Percentiles rank a stretch among this genome's conserved stretches.
Conservation (phyloP, 495 filamentous ascomycete genomes). For the Pyrenula aspistea region DNA sequence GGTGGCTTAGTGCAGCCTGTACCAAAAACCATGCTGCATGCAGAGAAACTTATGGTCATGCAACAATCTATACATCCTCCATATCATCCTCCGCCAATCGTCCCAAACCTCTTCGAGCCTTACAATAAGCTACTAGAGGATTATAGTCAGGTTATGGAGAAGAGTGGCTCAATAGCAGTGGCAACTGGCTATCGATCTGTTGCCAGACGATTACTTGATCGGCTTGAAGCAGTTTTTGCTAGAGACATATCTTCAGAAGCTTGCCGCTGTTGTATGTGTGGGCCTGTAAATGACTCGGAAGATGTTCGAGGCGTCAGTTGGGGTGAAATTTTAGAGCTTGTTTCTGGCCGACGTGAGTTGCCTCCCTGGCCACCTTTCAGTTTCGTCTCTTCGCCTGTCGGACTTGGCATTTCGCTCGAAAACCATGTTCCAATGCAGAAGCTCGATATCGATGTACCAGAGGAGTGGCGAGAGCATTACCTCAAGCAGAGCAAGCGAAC, state of each 20-base stretch:
- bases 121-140: constrained; percentile 73
- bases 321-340: constrained; percentile 90
- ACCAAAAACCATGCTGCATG: constrained; percentile 51
- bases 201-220: constrained; percentile 83
- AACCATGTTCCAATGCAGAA: constrained; percentile 60
- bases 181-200: constrained; percentile 92
- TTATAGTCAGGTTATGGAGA: constrained; percentile 66
- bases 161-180: constrained; percentile 83
- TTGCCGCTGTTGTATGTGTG: constrained; percentile 72
- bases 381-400: constrained; percentile 37
- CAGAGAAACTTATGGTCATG: constrained; percentile 6
- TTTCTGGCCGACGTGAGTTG: constrained; percentile 74
- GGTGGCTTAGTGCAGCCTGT: constrained; percentile 61
- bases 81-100: constrained; percentile 24
- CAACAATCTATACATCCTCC: constrained; percentile 28
- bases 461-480: constrained; percentile 82
- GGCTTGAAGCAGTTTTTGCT: constrained; percentile 85
- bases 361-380: constrained; percentile 82
- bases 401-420: constrained; percentile 40
- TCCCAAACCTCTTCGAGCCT: constrained; percentile 62
- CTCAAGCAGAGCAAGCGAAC: constrained; percentile 80
- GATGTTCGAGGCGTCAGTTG: constrained; percentile 71
- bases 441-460: constrained; percentile 82
- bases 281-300: constrained; percentile 29
- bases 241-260: constrained; percentile 75